phyloP scores from a whole-genome alignment of 2,329 filamentous ascomycete genomes.

The Aspergillus fijiensis region DNA sequence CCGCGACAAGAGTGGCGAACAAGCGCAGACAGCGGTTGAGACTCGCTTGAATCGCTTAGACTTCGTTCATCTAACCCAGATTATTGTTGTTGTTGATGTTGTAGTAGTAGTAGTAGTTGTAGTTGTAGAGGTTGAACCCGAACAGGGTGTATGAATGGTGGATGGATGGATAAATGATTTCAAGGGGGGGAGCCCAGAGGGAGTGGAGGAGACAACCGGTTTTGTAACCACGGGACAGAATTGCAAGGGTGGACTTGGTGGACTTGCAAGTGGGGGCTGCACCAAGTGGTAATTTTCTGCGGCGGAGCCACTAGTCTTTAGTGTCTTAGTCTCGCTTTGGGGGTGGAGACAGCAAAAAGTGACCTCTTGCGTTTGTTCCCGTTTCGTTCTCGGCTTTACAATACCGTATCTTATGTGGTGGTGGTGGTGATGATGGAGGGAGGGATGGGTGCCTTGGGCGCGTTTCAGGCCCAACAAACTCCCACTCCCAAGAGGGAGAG shows the following conservation, averaged over 20 bases:
- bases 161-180: background rate
- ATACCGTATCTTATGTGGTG: background rate
- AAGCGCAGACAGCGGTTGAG: background rate
- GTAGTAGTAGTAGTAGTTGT: background rate
- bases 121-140: conserved; percentile 1
- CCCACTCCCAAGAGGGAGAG: background rate
- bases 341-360: background rate
- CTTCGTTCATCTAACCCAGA: background rate
- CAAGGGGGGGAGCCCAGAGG: background rate
- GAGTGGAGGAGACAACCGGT: conserved; percentile 5
- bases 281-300: background rate
- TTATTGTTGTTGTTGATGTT: background rate
- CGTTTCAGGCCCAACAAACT: conserved; percentile 1
- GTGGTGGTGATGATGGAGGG: background rate
- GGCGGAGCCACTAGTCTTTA: conserved; percentile 4
- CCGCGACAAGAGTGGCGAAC: background rate
- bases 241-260: background rate
- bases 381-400: background rate
- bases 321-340: background rate
- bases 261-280: background rate
- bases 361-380: background rate
- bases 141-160: conserved; percentile 1
- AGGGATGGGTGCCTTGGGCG: background rate
- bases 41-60: background rate
- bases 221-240: conserved; percentile 11